A percentile compares a stretch with the other conserved stretches of the same genome.
Evolutionary conservation across 495 filamentous ascomycete genomes (phyloP).

Genomic region (Cercophora scortea): DNA sequence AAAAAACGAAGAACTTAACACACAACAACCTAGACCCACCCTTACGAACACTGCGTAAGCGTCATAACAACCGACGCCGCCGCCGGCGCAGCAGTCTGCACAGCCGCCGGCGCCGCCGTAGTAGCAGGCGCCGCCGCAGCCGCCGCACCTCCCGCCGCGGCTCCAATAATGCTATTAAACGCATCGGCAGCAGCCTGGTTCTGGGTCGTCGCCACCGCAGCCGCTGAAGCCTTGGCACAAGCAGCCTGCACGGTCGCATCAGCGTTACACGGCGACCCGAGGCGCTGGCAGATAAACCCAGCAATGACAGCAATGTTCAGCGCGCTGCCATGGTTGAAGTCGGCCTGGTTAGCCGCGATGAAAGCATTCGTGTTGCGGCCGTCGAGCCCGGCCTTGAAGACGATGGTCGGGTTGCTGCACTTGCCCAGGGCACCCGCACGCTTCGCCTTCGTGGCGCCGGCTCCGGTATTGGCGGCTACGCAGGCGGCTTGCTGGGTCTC

Average conservation of each 20-base stretch:
- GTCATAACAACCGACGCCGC: slow-evolving; percentile 2
- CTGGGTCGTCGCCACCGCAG: slow-evolving; percentile 12
- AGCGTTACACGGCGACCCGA: slow-evolving; percentile 46
- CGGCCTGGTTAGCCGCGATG: slow-evolving; percentile 37
- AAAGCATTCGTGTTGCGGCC: slow-evolving; percentile 43
- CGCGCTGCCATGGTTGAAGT: slow-evolving; percentile 52
- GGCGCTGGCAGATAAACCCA: slow-evolving; percentile 47
- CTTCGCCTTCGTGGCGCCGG: slow-evolving; percentile 16
- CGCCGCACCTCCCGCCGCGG: not conserved
- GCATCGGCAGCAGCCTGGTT: slow-evolving; percentile 50
- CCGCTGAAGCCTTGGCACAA: slow-evolving; percentile 38
- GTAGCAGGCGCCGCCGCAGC: not conserved
- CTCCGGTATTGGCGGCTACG: slow-evolving; percentile 25
- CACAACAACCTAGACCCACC: not conserved
- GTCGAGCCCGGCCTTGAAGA: slow-evolving; percentile 44
- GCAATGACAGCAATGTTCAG: slow-evolving; percentile 46
- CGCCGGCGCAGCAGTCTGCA: not conserved
- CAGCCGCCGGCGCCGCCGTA: not conserved
- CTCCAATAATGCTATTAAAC: slow-evolving; percentile 35
- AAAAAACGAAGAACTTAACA: not conserved
- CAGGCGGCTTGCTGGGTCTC: slow-evolving; percentile 36
- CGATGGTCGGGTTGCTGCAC: slow-evolving; percentile 46
- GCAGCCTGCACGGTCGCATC: slow-evolving; percentile 31
- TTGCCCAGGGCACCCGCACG: slow-evolving; percentile 22
- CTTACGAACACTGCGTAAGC: slow-evolving; percentile 1